Base-by-base conservation (phyloP, 208 protist genomes). In the Porcisia deanei region DNA sequence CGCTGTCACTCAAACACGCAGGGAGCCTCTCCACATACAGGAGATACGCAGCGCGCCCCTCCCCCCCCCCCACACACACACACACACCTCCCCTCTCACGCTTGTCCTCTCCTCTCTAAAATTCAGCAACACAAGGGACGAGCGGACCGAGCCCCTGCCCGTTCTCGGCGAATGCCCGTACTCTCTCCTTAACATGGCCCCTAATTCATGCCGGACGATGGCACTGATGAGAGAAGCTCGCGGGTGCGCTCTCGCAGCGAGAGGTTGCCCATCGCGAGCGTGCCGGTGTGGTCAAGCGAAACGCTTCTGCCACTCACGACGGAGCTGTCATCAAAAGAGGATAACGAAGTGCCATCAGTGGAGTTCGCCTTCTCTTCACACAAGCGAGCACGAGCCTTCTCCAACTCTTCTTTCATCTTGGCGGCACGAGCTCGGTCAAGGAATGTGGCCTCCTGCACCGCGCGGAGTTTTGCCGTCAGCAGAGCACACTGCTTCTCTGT, bases 401-500 rank as follows among this genome's bases (percentile, higher is more conserved):
- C 49, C 60, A 97, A 71, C 52, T 95, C 89, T 39, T 94, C 88
- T 79, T 85, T 87, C 54, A 94, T 77, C 77, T 94, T 95, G 2
- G 84, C 74, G 18, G 87, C 85, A 12, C 86, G 84, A 7, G 89
- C 88, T 12, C 84, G 84, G 67, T 92, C 85, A 45, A 93, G 81
- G 64, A 91, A 94, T 1, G 88, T 86, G 3, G 78, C 85, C 41
- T 91, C 75, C 75, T 94, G 87, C 20, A 93, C 84, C 55, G 71
- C 61, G 20, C 81, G 83, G 53, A 96, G 81, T 73, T 89, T 84
- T 58, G 83, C 71, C 37, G 82, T 80, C 16, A 96, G 86, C 65
- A 91, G 81, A 1, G 77, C 79, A 59, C 85, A 93, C 41, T 82
- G 80, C 53, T 75, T 80, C 73, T 92, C 87, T 22, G 82, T 84